Base-by-base conservation (phyloP, 352 stramenopile genomes). In the Globisporangium mamillatum region DNA sequence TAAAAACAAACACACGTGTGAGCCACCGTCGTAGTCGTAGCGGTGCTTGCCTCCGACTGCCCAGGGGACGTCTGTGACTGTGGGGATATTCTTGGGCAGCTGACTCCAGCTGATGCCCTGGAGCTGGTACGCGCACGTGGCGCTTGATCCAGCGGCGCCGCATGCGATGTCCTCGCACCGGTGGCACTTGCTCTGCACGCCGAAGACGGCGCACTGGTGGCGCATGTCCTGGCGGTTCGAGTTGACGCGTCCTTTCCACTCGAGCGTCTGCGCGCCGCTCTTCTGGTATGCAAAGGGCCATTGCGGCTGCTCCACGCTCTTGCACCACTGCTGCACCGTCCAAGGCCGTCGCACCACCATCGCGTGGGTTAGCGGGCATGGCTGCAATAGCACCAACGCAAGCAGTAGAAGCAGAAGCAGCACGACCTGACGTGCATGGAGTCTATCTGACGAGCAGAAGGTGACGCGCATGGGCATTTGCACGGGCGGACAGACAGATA, bases 251-350 rank as follows among this genome's bases (percentile, higher is more conserved):
- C 92, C 92, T 55, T 98, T 96, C 69, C 78, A 91, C 75, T 98
- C 92, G 70, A 98, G 75, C 12, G 62, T 73, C 69, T 98, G 89
- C 2, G 56, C 50, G 3, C 52, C 22, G 24, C 70, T 73, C 74
- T 98, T 98, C 66, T 92, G 82, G 77, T 99, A 99, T 18, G 94
- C 91, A 66, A 98, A 98, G 14, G 97, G 97, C 92, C 92, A 99
- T 16, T 85, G 74, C 24, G 94, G 92, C 18, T 82, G 71, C 53
- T 82, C 75, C 7, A 97, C 90, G 65, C 76, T 93, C 41, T 85
- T 70, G 63, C 96, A 98, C 89, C 91, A 97, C 20, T 80, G 78
- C 78, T 96, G 80, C 8, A 76, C 87, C 0, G 82, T 97, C 91
- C 91, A 97, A 9, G 89, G 71, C 1, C 90, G 90, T n/a, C 73